phyloP scores from a whole-genome alignment of 345 rosid genomes.

The Eucalyptus urophylla region DNA sequence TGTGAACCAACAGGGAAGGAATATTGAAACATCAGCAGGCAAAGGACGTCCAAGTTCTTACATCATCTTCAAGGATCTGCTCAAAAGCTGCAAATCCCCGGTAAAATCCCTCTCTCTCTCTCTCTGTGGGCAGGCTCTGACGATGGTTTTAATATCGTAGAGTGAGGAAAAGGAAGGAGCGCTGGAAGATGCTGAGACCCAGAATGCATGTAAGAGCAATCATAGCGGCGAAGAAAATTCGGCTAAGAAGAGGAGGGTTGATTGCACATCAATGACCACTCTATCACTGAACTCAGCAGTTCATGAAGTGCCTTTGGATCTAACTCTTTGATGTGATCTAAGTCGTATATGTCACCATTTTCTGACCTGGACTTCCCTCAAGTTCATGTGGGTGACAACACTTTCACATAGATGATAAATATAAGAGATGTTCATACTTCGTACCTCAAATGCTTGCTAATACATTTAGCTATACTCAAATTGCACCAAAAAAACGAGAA shows the following conservation, averaged over 20 bases:
- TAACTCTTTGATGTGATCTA: not conserved
- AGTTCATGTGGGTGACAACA: not conserved
- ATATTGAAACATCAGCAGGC: not conserved
- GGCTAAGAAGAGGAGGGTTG: not conserved
- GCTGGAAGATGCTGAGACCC: not conserved
- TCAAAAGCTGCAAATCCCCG: slow-evolving; percentile 12
- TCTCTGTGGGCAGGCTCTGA: not conserved
- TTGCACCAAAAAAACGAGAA: not conserved
- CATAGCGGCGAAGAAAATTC: not conserved
- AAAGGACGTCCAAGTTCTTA: slow-evolving; percentile 7
- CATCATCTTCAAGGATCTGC: slow-evolving; percentile 37
- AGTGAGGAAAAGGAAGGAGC: not conserved
- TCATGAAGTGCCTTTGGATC: not conserved
- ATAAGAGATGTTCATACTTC: not conserved
- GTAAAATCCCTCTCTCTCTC: not conserved
- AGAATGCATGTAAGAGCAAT: not conserved
- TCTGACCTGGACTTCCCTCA: not conserved
- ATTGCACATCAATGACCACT: not conserved
- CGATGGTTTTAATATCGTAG: not conserved
- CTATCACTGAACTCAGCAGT: not conserved
- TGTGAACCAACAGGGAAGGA: not conserved
- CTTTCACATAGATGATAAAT: not conserved
- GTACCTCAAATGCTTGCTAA: not conserved
- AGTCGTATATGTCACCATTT: not conserved
- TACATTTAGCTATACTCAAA: not conserved